phyloP scores from a whole-genome alignment of 2,329 filamentous ascomycete species.

The Coniosporium tulheliwenetii region DNA sequence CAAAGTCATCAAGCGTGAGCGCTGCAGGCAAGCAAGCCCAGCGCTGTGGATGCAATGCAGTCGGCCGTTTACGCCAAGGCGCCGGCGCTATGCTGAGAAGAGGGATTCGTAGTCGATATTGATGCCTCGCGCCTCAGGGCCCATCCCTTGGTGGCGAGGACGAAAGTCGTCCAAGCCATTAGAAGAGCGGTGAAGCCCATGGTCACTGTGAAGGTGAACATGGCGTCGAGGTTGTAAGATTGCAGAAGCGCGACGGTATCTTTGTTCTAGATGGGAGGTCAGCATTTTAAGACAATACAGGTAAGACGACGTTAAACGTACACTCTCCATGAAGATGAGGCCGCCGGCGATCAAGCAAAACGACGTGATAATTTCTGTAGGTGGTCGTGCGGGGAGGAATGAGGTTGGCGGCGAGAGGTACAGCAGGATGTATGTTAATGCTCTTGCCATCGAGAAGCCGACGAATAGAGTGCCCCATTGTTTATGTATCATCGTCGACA shows the following conservation, averaged over 20 bases:
- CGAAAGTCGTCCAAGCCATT: constrained; percentile 69
- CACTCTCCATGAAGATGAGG: constrained; percentile 82
- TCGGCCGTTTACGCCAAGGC: too few relatives aligned
- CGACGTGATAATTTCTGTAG: constrained; percentile 72
- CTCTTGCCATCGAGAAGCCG: constrained; percentile 64
- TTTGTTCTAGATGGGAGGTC: constrained; percentile 37
- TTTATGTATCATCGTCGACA: constrained; percentile 81
- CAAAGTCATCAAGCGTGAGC: too few relatives aligned
- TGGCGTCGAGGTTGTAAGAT: constrained; percentile 62
- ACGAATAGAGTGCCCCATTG: constrained; percentile 84
- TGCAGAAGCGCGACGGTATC: constrained; percentile 69
- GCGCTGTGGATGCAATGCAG: too few relatives aligned
- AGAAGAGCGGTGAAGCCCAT: constrained; percentile 71
- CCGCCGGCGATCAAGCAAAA: constrained; percentile 84
- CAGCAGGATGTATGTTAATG: constrained; percentile 61
- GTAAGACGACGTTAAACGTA: constrained; percentile 28
- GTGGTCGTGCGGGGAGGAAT: constrained; percentile 66
- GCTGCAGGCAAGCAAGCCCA: too few relatives aligned
- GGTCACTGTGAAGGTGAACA: constrained; percentile 83
- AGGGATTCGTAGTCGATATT: too few relatives aligned
- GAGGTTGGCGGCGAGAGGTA: constrained; percentile 72
- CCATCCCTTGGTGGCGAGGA: constrained; percentile 81
- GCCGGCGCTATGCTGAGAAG: too few relatives aligned
- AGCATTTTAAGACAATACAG: constrained; percentile 6
- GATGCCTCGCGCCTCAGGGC: constrained; percentile 30